A percentile compares a stretch with the other conserved stretches of the same genome.
phyloP scores from a whole-genome alignment of 2,329 filamentous ascomycete species.

The Coniochaeta prunicola region DNA sequence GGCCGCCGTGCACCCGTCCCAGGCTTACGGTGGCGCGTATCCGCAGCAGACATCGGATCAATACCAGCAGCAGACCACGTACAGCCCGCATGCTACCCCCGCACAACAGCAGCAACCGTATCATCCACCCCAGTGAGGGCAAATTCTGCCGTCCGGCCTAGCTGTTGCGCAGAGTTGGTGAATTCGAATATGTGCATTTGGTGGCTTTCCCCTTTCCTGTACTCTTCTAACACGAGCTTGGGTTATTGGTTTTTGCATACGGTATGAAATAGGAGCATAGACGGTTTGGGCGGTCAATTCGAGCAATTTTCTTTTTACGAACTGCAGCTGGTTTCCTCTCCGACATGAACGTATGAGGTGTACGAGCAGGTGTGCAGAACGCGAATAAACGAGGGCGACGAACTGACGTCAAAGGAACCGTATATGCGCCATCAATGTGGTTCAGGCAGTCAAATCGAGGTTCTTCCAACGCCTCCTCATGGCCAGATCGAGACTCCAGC shows the following conservation, averaged over 20 bases:
- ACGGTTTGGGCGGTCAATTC: neutral
- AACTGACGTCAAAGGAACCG: neutral
- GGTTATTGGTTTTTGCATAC: neutral
- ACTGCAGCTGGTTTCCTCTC: neutral
- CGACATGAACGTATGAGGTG: neutral
- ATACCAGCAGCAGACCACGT: constrained; percentile 4
- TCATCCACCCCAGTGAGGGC: constrained; percentile 6
- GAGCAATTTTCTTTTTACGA: neutral
- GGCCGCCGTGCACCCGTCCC: neutral
- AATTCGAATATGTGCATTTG: neutral
- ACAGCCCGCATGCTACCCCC: constrained; percentile 7
- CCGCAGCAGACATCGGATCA: constrained; percentile 5
- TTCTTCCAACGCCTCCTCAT: too few relatives aligned
- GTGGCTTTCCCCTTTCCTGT: neutral
- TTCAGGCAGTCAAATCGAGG: neutral
- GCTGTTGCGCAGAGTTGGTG: neutral
- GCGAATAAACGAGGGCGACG: neutral
- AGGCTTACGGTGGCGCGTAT: neutral
- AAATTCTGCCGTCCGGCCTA: neutral
- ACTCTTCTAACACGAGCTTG: neutral
- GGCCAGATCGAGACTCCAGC: neutral
- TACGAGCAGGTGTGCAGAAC: neutral
- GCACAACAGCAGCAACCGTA: constrained; percentile 7
- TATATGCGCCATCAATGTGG: neutral
- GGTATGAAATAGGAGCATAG: neutral